Conservation (phyloP, 2,329 filamentous ascomycete genomes). For the Emergomyces orientalis region DNA sequence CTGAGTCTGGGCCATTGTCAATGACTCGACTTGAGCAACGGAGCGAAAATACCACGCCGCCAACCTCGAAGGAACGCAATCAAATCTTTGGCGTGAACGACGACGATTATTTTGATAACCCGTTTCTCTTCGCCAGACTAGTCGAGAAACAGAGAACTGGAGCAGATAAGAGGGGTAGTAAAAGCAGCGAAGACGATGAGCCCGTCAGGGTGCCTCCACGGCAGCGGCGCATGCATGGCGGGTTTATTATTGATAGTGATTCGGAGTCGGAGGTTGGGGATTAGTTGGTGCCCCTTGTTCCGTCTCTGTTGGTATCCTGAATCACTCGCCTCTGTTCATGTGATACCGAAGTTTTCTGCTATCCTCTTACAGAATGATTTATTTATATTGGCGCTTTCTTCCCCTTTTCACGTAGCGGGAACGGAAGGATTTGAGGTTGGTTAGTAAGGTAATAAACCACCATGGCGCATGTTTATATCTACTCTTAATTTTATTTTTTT, state of each 20-base stretch:
- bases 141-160: not conserved
- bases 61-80: slow-evolving; percentile 26
- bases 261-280: slow-evolving; percentile 25
- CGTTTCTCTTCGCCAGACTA: slow-evolving; percentile 6
- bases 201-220: slow-evolving; percentile 23
- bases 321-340: not conserved
- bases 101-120: slow-evolving; percentile 9
- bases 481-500: not conserved
- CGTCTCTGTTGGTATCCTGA: not conserved
- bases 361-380: too few species aligned
- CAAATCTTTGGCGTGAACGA: slow-evolving; percentile 23
- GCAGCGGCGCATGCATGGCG: slow-evolving; percentile 28
- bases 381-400: too few species aligned
- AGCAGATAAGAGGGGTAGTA: slow-evolving; percentile 8
- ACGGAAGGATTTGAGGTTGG: not conserved
- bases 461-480: not conserved
- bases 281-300: not conserved
- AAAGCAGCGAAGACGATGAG: slow-evolving; percentile 26
- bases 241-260: slow-evolving; percentile 37
- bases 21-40: not conserved
- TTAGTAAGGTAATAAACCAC: not conserved
- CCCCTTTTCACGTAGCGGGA: not conserved
- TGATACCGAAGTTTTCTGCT: not conserved
- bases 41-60: slow-evolving; percentile 15
- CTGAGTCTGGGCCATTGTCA: slow-evolving; percentile 10